Conservation (phyloP, 148 eudicot species). For the Rhododendron williamsianum region DNA sequence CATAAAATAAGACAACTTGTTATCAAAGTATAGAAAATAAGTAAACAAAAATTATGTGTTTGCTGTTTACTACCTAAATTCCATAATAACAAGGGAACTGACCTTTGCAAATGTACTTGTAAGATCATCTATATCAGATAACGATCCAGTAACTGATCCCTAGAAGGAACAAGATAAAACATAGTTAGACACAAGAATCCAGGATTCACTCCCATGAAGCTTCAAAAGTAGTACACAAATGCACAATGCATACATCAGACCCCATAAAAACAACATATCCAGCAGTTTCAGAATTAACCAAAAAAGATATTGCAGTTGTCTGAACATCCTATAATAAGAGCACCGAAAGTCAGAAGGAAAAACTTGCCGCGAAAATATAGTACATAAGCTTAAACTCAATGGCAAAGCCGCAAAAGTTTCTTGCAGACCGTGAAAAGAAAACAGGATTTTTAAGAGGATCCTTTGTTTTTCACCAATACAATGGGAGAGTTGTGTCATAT, state of each 20-base stretch:
- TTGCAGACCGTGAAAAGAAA: background rate
- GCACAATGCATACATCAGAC: background rate
- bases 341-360: background rate
- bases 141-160: constrained; percentile 59
- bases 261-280: background rate
- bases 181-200: constrained; percentile 4
- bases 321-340: background rate
- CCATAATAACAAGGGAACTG: constrained; percentile 15
- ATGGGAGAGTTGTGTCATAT: background rate
- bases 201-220: constrained; percentile 7
- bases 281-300: background rate
- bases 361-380: background rate
- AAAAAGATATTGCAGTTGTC: background rate
- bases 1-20: background rate
- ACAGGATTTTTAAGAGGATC: background rate
- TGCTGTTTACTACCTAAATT: background rate
- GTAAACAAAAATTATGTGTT: background rate
- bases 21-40: background rate
- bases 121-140: constrained; percentile 81
- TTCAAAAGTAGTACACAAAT: background rate
- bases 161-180: constrained; percentile 22
- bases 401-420: background rate
- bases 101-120: constrained; percentile 91
- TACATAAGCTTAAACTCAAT: background rate
- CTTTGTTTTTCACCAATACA: background rate